Evolutionary conservation across 2,329 filamentous ascomycete species (phyloP).

Genomic region (Trichoderma sp.): DNA sequence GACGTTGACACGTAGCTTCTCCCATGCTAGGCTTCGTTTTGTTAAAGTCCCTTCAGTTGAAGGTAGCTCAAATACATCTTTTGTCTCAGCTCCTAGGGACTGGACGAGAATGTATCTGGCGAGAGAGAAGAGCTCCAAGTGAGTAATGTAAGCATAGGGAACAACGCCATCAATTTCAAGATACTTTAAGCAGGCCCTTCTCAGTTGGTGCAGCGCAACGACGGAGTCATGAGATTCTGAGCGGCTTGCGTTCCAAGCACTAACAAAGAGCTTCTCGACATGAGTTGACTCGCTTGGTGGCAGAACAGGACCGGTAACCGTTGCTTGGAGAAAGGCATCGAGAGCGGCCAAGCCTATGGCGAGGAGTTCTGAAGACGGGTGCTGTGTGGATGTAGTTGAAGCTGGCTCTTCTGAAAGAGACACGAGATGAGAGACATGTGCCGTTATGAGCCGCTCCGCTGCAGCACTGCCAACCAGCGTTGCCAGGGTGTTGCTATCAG

Average conservation of each 20-base stretch:
- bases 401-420: background rate
- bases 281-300: constrained; percentile 30
- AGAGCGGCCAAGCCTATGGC: constrained; percentile 49
- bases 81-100: constrained; percentile 29
- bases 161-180: constrained; percentile 83
- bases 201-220: constrained; percentile 43
- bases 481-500: constrained; percentile 3
- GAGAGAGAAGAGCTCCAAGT: constrained; percentile 80
- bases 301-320: constrained; percentile 85
- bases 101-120: constrained; percentile 56
- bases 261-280: constrained; percentile 44
- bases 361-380: constrained; percentile 27
- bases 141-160: constrained; percentile 80
- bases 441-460: constrained; percentile 20
- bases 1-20: constrained; percentile 70
- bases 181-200: constrained; percentile 62
- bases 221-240: background rate
- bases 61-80: constrained; percentile 33
- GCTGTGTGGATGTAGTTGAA: background rate
- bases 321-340: constrained; percentile 80
- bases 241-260: constrained; percentile 38
- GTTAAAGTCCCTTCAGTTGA: constrained; percentile 45
- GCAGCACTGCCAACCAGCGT: constrained; percentile 19
- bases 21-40: constrained; percentile 57
- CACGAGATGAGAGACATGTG: constrained; percentile 20